phyloP scores from a whole-genome alignment of 129 eudicot species.

The Dittrichia graveolens region DNA sequence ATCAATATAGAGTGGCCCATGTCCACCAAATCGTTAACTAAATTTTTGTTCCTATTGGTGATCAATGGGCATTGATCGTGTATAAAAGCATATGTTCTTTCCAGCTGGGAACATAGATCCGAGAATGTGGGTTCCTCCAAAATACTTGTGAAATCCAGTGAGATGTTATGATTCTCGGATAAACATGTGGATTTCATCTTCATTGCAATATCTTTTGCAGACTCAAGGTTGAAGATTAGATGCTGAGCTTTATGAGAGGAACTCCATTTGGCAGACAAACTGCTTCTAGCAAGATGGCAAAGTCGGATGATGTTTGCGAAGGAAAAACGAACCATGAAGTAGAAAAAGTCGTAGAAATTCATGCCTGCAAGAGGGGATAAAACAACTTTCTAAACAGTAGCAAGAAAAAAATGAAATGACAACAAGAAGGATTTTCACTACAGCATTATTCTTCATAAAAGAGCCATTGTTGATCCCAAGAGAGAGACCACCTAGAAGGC shows the following conservation, averaged over 20 bases:
- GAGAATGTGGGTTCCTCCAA: constrained; percentile 52
- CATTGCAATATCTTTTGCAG: constrained; percentile 43
- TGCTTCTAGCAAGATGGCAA: constrained; percentile 30
- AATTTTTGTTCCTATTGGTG: constrained; percentile 12
- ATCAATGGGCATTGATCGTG: constrained; percentile 34
- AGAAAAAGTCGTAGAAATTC: constrained; percentile 83
- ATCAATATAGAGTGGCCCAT: constrained; percentile 23
- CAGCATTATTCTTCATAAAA: background rate
- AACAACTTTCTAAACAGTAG: background rate
- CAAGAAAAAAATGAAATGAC: background rate
- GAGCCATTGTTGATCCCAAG: background rate
- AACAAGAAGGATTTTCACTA: background rate
- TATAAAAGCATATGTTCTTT: constrained; percentile 46
- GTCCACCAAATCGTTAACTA: constrained; percentile 33
- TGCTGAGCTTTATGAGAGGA: constrained; percentile 46
- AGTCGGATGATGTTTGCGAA: constrained; percentile 77
- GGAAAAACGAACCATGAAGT: constrained; percentile 59
- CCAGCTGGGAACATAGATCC: constrained; percentile 48
- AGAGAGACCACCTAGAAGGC: background rate
- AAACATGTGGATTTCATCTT: constrained; percentile 54
- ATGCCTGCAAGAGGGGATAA: constrained; percentile 52
- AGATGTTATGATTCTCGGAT: constrained; percentile 38
- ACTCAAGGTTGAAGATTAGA: constrained; percentile 55
- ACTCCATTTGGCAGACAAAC: background rate
- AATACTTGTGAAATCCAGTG: constrained; percentile 36